Evolutionary conservation across 805 yeast genomes (phyloP).

Genomic region (Wickerhamomyces xylosicus): DNA sequence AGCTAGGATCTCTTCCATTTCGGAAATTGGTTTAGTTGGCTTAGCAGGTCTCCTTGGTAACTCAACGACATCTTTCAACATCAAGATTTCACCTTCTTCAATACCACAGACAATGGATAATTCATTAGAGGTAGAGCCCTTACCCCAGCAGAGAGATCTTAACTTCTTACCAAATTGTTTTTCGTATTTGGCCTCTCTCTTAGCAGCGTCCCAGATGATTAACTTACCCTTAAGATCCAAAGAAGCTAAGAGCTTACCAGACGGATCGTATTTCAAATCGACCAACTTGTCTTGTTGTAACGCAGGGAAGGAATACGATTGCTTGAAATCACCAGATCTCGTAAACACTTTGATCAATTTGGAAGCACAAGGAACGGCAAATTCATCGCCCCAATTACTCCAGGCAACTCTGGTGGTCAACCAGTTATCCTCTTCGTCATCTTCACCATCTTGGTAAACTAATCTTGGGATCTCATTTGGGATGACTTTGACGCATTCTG

Average conservation of each 20-base stretch:
- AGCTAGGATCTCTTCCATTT: conserved; percentile 11
- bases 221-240: conserved; percentile 40
- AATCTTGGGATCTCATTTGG: conserved; percentile 27
- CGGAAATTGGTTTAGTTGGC: conserved; percentile 1
- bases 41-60: conserved; percentile 2
- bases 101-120: conserved; percentile 25
- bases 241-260: conserved; percentile 51
- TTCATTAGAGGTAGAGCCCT: conserved; percentile 9
- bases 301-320: conserved; percentile 14
- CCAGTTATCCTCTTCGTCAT: conserved; percentile 28
- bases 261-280: conserved; percentile 45
- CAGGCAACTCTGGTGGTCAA: conserved; percentile 51
- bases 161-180: conserved; percentile 20
- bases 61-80: conserved; percentile 19
- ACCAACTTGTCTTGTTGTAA: conserved; percentile 19
- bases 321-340: conserved; percentile 5
- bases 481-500: conserved; percentile 38
- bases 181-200: conserved; percentile 23
- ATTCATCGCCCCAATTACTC: conserved; percentile 59
- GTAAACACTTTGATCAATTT: conserved; percentile 35
- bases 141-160: conserved; percentile 27
- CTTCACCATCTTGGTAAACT: conserved; percentile 26
- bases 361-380: conserved; percentile 55
- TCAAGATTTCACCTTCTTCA: conserved; percentile 29
- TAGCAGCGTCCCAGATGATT: conserved; percentile 43